These are phyloP conservation scores for Paramecium tetraurelia DNA, from an alignment of 73 alveolate species.

Conservation along the genomic window DNA sequence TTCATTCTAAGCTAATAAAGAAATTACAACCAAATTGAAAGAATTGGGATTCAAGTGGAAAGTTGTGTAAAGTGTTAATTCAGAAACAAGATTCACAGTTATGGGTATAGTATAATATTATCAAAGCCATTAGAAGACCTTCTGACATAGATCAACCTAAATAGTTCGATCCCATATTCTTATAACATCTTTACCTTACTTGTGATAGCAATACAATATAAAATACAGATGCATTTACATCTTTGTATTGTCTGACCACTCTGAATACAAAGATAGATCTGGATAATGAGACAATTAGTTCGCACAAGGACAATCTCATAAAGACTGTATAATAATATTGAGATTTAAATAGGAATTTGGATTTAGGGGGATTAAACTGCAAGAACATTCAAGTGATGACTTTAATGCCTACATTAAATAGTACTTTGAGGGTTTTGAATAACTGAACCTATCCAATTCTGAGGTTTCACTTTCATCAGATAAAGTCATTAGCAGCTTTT, in stretches of 20 bases:
- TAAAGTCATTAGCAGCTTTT: background rate
- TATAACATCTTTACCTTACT: background rate
- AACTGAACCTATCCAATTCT: background rate
- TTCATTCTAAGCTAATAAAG: background rate
- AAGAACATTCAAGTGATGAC: background rate
- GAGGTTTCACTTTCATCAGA: background rate
- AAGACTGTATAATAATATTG: background rate
- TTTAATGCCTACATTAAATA: background rate
- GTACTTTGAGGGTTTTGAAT: background rate
- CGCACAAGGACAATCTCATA: background rate
- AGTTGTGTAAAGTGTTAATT: background rate
- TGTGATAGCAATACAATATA: background rate
- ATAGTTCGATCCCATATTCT: background rate
- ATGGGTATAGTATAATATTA: background rate
- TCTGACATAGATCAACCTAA: background rate
- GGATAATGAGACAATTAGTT: background rate
- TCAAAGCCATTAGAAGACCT: background rate
- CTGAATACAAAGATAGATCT: background rate
- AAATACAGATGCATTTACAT: background rate
- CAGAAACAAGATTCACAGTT: slow-evolving; percentile 22
- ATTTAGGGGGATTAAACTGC: background rate
- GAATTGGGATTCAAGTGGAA: slow-evolving; percentile 40
- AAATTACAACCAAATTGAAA: background rate
- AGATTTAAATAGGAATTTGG: background rate
- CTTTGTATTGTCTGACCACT: background rate